Conservation (phyloP, 148 eudicot genomes). For the Rheum nobile region DNA sequence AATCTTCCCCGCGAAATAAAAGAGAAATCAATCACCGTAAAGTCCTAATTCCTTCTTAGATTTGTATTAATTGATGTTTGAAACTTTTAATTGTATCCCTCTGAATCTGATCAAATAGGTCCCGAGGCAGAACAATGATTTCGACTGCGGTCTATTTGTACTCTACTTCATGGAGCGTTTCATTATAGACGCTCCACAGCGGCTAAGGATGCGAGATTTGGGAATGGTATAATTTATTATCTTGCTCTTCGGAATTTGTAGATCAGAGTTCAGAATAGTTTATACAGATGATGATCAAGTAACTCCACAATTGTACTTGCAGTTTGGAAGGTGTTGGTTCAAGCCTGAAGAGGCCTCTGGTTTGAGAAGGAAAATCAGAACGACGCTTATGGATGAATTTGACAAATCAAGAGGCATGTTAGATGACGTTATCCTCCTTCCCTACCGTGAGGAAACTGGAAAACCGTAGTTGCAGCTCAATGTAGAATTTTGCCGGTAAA, state of each 20-base stretch:
- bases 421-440: background rate
- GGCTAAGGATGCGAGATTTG: conserved; percentile 39
- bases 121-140: conserved; percentile 81
- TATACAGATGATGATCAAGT: background rate
- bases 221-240: conserved; percentile 31
- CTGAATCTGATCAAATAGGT: conserved; percentile 31
- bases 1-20: conserved; percentile 37
- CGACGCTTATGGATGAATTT: conserved; percentile 40
- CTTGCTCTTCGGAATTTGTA: background rate
- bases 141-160: conserved; percentile 89
- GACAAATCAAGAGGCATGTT: conserved; percentile 11
- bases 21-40: conserved; percentile 40
- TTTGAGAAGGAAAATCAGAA: conserved; percentile 51
- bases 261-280: background rate
- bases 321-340: conserved; percentile 80
- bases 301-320: background rate
- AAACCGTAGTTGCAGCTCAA: background rate
- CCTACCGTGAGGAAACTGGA: background rate
- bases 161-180: conserved; percentile 84
- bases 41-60: background rate
- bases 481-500: background rate
- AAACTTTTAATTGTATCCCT: background rate
- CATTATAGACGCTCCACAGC: conserved; percentile 54
- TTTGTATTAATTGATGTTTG: background rate
- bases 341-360: conserved; percentile 69